Evolutionary conservation across 306 rosid genomes (phyloP).

Genomic region (Echinosophora koreensis): DNA sequence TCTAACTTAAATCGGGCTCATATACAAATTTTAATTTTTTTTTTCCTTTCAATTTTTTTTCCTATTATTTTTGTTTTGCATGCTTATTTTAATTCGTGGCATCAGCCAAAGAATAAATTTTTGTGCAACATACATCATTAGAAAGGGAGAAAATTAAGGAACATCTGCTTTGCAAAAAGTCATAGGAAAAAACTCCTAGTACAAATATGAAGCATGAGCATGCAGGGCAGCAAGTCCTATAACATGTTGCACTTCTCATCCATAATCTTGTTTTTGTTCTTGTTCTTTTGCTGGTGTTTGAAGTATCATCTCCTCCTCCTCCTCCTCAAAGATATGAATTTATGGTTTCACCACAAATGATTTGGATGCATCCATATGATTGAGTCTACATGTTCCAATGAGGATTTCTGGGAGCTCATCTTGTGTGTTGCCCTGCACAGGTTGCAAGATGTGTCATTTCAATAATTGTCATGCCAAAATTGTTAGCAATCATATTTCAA

Average conservation of each 20-base stretch:
- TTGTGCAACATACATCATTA: slow-evolving; percentile 23
- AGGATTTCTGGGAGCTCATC: slow-evolving; percentile 90
- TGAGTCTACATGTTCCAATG: slow-evolving; percentile 85
- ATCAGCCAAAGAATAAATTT: slow-evolving; percentile 7
- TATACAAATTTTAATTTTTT: neutral
- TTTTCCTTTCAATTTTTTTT: neutral
- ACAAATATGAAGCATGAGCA: slow-evolving; percentile 36
- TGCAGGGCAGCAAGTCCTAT: slow-evolving; percentile 21
- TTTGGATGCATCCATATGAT: slow-evolving; percentile 78
- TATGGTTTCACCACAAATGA: slow-evolving; percentile 55
- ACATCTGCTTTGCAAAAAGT: neutral
- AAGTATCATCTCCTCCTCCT: neutral
- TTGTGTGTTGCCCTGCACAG: slow-evolving; percentile 72
- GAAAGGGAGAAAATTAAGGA: neutral
- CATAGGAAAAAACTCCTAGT: slow-evolving; percentile 30
- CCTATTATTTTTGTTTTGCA: slow-evolving; percentile 1
- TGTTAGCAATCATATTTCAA: neutral
- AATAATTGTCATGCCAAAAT: neutral
- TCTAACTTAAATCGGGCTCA: neutral
- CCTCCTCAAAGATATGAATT: slow-evolving; percentile 37
- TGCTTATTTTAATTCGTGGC: slow-evolving; percentile 7
- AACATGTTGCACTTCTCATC: slow-evolving; percentile 33
- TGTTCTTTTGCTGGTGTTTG: slow-evolving; percentile 13
- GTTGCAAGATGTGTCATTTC: slow-evolving; percentile 5
- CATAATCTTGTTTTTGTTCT: neutral